Conservation (phyloP, 257 asterid species). For the Apocynum venetum region DNA sequence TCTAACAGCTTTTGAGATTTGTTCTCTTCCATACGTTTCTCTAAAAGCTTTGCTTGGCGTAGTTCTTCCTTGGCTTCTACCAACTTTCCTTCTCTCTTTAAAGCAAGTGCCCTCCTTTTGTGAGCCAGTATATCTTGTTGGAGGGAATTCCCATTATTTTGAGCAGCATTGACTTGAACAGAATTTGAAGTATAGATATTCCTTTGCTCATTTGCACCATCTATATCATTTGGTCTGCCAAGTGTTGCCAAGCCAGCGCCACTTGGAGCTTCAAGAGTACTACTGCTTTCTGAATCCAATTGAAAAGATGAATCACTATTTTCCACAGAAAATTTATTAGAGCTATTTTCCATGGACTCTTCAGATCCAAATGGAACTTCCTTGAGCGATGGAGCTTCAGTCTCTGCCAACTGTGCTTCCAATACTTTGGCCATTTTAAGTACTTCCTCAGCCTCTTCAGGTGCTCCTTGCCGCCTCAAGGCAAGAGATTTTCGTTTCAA, state of each 20-base stretch:
- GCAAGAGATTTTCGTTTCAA: conserved; percentile 78
- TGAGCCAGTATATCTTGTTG: conserved; percentile 65
- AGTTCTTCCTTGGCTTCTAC: conserved; percentile 96
- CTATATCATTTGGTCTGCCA: conserved; percentile 17
- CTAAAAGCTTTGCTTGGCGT: conserved; percentile 76
- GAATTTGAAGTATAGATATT: conserved; percentile 15
- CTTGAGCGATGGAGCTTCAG: conserved; percentile 39
- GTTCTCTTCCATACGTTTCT: conserved; percentile 48
- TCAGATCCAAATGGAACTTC: conserved; percentile 28
- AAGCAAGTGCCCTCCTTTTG: conserved; percentile 73
- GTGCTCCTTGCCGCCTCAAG: conserved; percentile 77
- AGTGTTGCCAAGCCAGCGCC: not conserved
- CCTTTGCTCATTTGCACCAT: conserved; percentile 32
- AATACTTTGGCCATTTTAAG: conserved; percentile 49
- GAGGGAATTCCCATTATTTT: conserved; percentile 28
- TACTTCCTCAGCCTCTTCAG: conserved; percentile 79
- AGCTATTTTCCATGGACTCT: conserved; percentile 13
- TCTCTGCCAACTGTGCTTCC: conserved; percentile 64
- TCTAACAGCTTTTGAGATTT: conserved; percentile 50
- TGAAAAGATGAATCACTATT: conserved; percentile 21
- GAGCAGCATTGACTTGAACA: conserved; percentile 32
- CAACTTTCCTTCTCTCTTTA: conserved; percentile 87
- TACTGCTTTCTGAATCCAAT: conserved; percentile 25
- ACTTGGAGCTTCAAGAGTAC: conserved; percentile 1
- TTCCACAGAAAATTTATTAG: conserved; percentile 16